phyloP scores from a whole-genome alignment of 352 stramenopile species.

The Phytophthora foliorum region DNA sequence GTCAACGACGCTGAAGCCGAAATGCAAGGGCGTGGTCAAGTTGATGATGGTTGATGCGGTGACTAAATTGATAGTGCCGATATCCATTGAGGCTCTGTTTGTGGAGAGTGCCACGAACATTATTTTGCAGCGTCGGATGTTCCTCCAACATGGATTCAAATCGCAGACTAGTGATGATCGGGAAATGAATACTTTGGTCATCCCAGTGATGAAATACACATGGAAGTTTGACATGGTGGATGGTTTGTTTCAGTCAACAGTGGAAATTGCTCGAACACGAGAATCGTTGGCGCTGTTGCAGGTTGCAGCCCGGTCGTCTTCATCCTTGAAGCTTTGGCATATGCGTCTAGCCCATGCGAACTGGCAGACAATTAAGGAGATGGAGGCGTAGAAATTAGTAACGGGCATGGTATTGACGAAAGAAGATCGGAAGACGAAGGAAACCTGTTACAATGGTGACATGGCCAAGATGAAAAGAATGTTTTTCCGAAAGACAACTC shows the following conservation, averaged over 20 bases:
- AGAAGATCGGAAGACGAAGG: neutral
- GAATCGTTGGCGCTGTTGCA: too few species aligned
- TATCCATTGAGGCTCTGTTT: slow-evolving; percentile 13
- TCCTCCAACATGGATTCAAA: slow-evolving; percentile 1
- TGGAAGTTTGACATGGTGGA: slow-evolving; percentile 9
- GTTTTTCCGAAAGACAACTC: slow-evolving; percentile 6
- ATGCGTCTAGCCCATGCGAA: slow-evolving; percentile 13
- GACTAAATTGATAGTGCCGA: neutral
- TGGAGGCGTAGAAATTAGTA: slow-evolving; percentile 10
- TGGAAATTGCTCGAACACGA: neutral
- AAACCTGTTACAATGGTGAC: slow-evolving; percentile 12
- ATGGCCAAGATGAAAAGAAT: slow-evolving; percentile 27
- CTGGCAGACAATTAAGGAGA: slow-evolving; percentile 1
- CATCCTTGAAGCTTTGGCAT: slow-evolving; percentile 4
- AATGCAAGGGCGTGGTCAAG: slow-evolving; percentile 7
- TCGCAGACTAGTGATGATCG: slow-evolving; percentile 12
- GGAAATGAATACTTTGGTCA: neutral
- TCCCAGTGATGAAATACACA: neutral
- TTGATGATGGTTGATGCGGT: neutral
- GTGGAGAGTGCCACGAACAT: slow-evolving; percentile 17
- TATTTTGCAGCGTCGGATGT: slow-evolving; percentile 3
- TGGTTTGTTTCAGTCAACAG: slow-evolving; percentile 7
- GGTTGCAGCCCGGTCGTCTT: too few species aligned
- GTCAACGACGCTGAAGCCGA: neutral
- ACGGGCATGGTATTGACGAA: neutral